These are phyloP conservation scores for Myxozyma neglecta DNA, from an alignment of 805 yeast species.

Conservation along the genomic window DNA sequence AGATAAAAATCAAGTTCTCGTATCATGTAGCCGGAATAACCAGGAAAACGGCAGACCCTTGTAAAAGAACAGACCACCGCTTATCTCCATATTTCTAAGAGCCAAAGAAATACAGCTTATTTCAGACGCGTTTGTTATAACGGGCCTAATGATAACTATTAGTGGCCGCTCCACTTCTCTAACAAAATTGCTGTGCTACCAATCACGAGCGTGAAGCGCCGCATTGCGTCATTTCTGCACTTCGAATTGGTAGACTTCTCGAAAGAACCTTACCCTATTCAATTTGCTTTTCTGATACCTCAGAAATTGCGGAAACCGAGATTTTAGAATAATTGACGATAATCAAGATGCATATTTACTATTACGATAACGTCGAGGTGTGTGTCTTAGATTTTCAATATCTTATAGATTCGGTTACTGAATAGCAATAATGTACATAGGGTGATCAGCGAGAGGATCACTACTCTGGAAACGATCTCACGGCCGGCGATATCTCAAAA, in stretches of 20 bases:
- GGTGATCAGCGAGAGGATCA: constrained; percentile 28
- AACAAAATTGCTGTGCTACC: too few relatives aligned
- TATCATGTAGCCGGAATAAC: too few relatives aligned
- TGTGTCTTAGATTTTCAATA: background rate
- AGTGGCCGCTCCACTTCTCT: too few relatives aligned
- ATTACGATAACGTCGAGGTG: constrained; percentile 31
- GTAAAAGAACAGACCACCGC: too few relatives aligned
- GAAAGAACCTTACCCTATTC: too few relatives aligned
- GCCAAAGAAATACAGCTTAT: too few relatives aligned
- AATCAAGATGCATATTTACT: constrained; percentile 31
- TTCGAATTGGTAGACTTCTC: background rate
- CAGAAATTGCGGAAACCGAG: background rate
- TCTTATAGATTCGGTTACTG: background rate
- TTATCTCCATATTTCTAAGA: too few relatives aligned
- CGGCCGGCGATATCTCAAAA: constrained; percentile 4
- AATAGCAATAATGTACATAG: background rate
- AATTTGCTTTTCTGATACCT: background rate
- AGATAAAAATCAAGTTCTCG: too few relatives aligned
- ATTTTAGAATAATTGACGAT: background rate
- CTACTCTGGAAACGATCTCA: constrained; percentile 14
- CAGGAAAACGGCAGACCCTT: too few relatives aligned
- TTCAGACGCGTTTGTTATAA: too few relatives aligned
- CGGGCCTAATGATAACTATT: too few relatives aligned
- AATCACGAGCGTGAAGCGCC: background rate
- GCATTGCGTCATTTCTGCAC: background rate